These are phyloP conservation scores for Phylloporus rhodoxanthus DNA, from an alignment of 768 basidiomycete species.

Conservation along the genomic window DNA sequence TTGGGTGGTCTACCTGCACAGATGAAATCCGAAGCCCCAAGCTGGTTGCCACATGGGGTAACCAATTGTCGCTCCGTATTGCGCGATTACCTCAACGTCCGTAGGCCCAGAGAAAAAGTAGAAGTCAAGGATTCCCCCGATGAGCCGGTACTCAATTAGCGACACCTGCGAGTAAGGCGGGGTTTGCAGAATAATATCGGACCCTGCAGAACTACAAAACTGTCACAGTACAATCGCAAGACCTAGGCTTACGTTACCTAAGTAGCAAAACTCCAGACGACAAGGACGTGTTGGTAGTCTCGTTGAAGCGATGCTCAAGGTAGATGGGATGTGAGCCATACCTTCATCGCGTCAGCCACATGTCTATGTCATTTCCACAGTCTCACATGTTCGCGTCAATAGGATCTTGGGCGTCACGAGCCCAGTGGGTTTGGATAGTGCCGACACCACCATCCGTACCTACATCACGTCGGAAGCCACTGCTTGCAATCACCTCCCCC, in stretches of 20 bases:
- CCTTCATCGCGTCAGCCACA: conserved; percentile 26
- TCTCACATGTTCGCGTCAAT: conserved; percentile 55
- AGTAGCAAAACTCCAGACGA: conserved; percentile 72
- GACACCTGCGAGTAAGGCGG: conserved; percentile 51
- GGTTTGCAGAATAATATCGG: conserved; percentile 63
- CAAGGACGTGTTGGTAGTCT: conserved; percentile 42
- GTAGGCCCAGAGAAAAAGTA: conserved; percentile 64
- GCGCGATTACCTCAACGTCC: conserved; percentile 55
- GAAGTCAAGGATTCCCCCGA: conserved; percentile 73
- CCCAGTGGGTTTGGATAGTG: conserved; percentile 65
- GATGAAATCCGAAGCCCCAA: conserved; percentile 77
- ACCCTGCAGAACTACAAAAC: conserved; percentile 52
- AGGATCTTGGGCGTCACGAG: conserved; percentile 57
- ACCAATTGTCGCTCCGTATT: conserved; percentile 64
- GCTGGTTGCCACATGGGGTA: conserved; percentile 65
- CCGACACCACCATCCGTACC: conserved; percentile 44
- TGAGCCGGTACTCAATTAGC: conserved; percentile 63
- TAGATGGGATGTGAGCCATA: conserved; percentile 74
- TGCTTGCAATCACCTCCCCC: conserved; percentile 65
- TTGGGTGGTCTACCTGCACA: conserved; percentile 44
- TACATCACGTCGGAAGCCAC: conserved; percentile 61
- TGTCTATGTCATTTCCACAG: background rate
- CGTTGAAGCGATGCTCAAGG: conserved; percentile 65
- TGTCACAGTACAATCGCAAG: conserved; percentile 1
- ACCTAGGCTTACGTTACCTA: conserved; percentile 35